These are phyloP conservation scores for Hypoxylon subgilvum DNA, from an alignment of 495 filamentous ascomycete genomes.

Conservation along the genomic window DNA sequence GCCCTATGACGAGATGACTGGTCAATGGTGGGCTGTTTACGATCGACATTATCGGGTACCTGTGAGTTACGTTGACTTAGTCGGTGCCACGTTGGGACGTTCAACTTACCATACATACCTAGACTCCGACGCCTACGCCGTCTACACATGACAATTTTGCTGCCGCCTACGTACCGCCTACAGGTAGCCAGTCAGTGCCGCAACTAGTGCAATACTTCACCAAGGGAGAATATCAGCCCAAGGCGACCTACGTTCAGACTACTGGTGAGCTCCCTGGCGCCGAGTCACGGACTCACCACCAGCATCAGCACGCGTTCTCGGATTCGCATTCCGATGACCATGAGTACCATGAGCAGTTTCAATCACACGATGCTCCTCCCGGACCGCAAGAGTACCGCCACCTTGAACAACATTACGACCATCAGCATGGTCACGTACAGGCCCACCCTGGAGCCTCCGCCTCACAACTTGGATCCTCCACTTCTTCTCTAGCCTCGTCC, in stretches of 20 bases:
- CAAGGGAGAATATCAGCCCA: conserved; percentile 61
- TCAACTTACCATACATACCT: conserved; percentile 18
- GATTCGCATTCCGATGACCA: conserved; percentile 24
- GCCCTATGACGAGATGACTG: conserved; percentile 81
- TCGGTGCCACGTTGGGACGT: not conserved
- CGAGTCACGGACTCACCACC: conserved; percentile 27
- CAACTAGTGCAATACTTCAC: conserved; percentile 59
- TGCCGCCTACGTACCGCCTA: conserved; percentile 3
- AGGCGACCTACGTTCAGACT: conserved; percentile 35
- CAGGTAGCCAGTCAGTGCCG: conserved; percentile 23
- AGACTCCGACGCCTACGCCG: conserved; percentile 10
- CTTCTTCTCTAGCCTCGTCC: conserved; percentile 41
- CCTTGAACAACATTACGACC: conserved; percentile 12
- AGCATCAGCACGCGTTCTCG: conserved; percentile 26
- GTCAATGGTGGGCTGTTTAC: conserved; percentile 90
- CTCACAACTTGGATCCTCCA: conserved; percentile 33
- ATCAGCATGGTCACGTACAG: conserved; percentile 25
- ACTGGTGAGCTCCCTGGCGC: conserved; percentile 36
- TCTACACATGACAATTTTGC: not conserved
- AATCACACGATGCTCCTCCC: conserved; percentile 11
- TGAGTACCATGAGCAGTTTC: conserved; percentile 12
- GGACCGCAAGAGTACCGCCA: conserved; percentile 8
- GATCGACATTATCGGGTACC: conserved; percentile 76
- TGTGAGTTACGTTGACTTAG: conserved; percentile 47
- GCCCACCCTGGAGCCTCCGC: conserved; percentile 28